A percentile compares a stretch with the other conserved stretches of the same genome.
Evolutionary conservation across 257 asterid genomes (phyloP).

Genomic region (Ocimum tenuiflorum): DNA sequence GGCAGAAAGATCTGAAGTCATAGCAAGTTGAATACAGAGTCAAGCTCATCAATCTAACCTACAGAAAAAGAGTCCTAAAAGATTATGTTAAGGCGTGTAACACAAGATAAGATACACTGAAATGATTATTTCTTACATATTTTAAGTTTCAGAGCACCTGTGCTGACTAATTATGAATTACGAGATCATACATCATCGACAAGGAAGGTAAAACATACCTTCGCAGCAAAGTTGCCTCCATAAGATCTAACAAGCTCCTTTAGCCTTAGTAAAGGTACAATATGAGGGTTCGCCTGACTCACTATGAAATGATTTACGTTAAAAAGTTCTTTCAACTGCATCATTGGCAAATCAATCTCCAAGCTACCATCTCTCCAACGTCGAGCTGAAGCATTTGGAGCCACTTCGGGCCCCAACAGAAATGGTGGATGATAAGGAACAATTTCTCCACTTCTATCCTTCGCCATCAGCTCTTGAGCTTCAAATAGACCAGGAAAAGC

Average conservation of each 20-base stretch:
- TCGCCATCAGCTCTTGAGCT: conserved; percentile 98
- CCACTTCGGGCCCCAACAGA: conserved; percentile 79
- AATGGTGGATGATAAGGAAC: conserved; percentile 98
- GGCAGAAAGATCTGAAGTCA: not conserved
- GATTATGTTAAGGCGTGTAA: not conserved
- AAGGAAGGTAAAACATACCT: conserved; percentile 38
- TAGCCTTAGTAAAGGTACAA: conserved; percentile 79
- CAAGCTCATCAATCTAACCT: not conserved
- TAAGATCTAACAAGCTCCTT: conserved; percentile 81
- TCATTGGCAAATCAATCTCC: conserved; percentile 94
- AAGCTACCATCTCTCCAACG: conserved; percentile 98
- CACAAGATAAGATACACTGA: not conserved
- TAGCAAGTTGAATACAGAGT: not conserved
- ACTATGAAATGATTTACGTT: conserved; percentile 94
- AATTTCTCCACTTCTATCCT: conserved; percentile 78
- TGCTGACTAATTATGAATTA: not conserved
- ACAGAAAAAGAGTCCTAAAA: not conserved
- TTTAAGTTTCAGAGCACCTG: not conserved
- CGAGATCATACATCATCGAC: not conserved
- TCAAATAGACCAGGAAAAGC: conserved; percentile 96
- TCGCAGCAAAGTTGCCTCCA: conserved; percentile 94
- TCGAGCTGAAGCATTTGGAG: conserved; percentile 53
- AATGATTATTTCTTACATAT: not conserved
- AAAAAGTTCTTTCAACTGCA: conserved; percentile 94
- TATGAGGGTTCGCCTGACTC: conserved; percentile 97